Percentiles rank a stretch among this genome's conserved stretches.
Evolutionary conservation across 2,329 filamentous ascomycete genomes (phyloP).

Genomic region (Ceratocystis cacaofunesta): DNA sequence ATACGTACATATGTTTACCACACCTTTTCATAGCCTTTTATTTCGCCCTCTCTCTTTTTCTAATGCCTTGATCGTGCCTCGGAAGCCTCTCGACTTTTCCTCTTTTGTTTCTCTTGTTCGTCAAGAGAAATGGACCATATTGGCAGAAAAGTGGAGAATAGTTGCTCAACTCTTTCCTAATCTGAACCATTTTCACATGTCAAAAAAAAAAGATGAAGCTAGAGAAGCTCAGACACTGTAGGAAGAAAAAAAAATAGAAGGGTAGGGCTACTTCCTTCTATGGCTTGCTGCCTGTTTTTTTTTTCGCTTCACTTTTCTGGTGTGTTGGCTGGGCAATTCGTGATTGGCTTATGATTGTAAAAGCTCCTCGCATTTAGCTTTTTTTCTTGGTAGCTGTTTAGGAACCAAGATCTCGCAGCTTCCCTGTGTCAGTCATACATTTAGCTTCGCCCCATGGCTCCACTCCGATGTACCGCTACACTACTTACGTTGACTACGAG

Average conservation of each 20-base stretch:
- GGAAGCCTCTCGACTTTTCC: neutral
- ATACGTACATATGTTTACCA: no score
- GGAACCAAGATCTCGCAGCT: neutral
- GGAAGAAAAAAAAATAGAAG: neutral
- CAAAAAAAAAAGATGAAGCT: conserved; percentile 8
- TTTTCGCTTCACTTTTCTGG: neutral
- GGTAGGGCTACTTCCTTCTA: neutral
- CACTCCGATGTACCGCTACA: neutral
- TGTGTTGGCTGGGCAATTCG: neutral
- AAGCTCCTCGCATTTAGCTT: neutral
- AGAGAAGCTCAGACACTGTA: neutral
- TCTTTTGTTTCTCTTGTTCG: neutral
- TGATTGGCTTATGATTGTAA: neutral
- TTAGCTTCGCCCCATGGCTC: neutral
- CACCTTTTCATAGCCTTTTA: no score
- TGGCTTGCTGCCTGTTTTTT: no score
- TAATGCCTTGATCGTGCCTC: neutral
- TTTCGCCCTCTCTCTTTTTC: neutral
- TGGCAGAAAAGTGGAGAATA: neutral
- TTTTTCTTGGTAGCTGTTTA: neutral
- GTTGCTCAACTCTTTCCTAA: conserved; percentile 6
- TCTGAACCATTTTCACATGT: conserved; percentile 18
- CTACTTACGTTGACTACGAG: neutral
- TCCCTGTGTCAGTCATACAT: neutral
- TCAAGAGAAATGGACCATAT: neutral